Evolutionary conservation across 2,329 filamentous ascomycete species (phyloP).

Genomic region (Orbilia oligospora): DNA sequence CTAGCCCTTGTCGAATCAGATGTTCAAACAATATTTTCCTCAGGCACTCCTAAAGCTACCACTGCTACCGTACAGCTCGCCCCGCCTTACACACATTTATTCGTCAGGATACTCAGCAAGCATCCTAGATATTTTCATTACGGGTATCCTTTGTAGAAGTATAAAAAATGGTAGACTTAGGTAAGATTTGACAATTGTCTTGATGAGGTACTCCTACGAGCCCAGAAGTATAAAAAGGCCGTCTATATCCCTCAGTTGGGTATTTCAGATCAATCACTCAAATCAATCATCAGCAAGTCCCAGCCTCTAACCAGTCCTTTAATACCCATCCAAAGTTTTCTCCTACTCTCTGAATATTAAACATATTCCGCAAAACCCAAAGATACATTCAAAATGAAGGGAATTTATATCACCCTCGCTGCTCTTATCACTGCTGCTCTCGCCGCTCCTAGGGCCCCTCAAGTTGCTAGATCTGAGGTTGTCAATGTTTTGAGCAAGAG

Average conservation of each 20-base stretch:
- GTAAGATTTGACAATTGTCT: not conserved
- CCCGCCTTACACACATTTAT: not conserved
- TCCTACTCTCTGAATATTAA: not conserved
- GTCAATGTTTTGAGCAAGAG: constrained; percentile 7
- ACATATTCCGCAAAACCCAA: not conserved
- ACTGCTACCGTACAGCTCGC: not conserved
- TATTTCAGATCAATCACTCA: not conserved
- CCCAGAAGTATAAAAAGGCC: constrained; percentile 8
- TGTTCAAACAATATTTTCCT: not conserved
- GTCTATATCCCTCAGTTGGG: not conserved
- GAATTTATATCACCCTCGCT: constrained; percentile 6
- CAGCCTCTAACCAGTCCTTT: not conserved
- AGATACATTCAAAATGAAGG: constrained; percentile 1
- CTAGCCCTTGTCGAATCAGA: not conserved
- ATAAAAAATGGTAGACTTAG: not conserved
- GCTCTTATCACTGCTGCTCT: constrained; percentile 3
- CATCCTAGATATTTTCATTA: not conserved
- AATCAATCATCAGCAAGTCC: not conserved
- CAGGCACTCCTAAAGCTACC: not conserved
- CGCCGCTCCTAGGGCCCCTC: constrained; percentile 15
- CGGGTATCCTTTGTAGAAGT: no score
- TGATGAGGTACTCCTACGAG: not conserved
- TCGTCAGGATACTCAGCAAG: not conserved
- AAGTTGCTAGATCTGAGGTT: not conserved
- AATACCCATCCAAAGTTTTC: not conserved